Conservation (phyloP, 2,329 filamentous ascomycete genomes). For the Colletotrichum tamarilloi region DNA sequence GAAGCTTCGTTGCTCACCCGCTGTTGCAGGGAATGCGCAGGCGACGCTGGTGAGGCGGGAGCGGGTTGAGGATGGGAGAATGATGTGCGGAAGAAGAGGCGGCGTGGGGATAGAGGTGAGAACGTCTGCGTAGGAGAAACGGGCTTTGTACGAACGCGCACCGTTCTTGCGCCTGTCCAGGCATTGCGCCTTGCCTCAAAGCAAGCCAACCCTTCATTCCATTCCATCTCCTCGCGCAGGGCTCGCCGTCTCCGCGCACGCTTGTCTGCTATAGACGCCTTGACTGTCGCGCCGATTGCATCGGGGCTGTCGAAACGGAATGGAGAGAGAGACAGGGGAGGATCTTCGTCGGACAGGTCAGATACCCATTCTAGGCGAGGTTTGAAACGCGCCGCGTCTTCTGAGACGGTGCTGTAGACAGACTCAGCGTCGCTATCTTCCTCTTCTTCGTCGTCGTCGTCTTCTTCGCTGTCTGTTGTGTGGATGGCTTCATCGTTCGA, state of each 20-base stretch:
- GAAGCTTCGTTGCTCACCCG: constrained; percentile 45
- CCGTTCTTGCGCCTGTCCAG: constrained; percentile 83
- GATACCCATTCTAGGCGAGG: constrained; percentile 67
- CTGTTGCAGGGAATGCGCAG: constrained; percentile 31
- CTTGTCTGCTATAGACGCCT: constrained; percentile 57
- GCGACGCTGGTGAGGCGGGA: constrained; percentile 38
- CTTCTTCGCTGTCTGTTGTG: constrained; percentile 41
- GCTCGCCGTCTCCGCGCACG: constrained; percentile 67
- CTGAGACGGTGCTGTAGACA: constrained; percentile 68
- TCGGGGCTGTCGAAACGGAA: constrained; percentile 64
- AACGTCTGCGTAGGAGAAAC: constrained; percentile 50
- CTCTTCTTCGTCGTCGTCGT: constrained; percentile 47
- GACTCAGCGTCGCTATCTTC: constrained; percentile 59
- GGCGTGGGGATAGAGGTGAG: constrained; percentile 58
- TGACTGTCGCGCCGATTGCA: constrained; percentile 55
- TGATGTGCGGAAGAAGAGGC: constrained; percentile 62
- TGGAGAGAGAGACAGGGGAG: constrained; percentile 52
- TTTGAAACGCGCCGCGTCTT: constrained; percentile 62
- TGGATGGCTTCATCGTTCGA: constrained; percentile 26
- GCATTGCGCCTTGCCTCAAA: constrained; percentile 82
- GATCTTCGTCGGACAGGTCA: constrained; percentile 64
- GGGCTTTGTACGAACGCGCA: constrained; percentile 63
- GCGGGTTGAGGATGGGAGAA: constrained; percentile 52
- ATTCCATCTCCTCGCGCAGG: constrained; percentile 73
- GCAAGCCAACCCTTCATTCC: constrained; percentile 86